Evolutionary conservation across 73 alveolate genomes (phyloP).

Genomic region (Paramecium bursaria): DNA sequence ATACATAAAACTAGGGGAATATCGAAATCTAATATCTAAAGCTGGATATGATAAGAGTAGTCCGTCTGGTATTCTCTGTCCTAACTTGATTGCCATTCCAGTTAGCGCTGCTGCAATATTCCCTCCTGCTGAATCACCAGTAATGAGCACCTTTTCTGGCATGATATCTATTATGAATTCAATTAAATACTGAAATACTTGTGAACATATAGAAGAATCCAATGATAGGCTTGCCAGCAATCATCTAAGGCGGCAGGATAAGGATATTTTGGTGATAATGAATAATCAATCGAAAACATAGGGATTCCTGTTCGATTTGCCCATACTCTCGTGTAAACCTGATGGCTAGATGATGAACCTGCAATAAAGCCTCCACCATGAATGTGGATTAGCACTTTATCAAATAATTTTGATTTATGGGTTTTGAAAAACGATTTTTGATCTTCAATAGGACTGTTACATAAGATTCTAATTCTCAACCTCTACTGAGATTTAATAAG

Average conservation of each 20-base stretch:
- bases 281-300: conserved; percentile 84
- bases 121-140: conserved; percentile 75
- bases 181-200: conserved; percentile 66
- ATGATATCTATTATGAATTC: conserved; percentile 75
- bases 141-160: conserved; percentile 84
- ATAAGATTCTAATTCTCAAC: conserved; percentile 52
- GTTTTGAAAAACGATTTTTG: conserved; percentile 49
- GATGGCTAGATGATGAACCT: conserved; percentile 78
- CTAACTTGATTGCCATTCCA: conserved; percentile 80
- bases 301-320: conserved; percentile 77
- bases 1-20: conserved; percentile 84
- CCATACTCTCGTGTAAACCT: conserved; percentile 84
- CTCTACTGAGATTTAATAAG: conserved; percentile 10
- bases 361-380: conserved; percentile 97
- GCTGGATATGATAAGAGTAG: conserved; percentile 95
- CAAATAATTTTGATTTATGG: conserved; percentile 6
- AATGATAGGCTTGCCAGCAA: conserved; percentile 86
- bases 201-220: conserved; percentile 76
- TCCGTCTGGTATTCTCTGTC: conserved; percentile 92
- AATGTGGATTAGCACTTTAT: conserved; percentile 76
- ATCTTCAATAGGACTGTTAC: conserved; percentile 43
- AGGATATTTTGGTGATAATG: conserved; percentile 81
- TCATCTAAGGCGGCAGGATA: conserved; percentile 91
- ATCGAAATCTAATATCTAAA: conserved; percentile 78
- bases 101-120: conserved; percentile 80